Conservation (phyloP, 306 rosid genomes). For the Senna siamea region DNA sequence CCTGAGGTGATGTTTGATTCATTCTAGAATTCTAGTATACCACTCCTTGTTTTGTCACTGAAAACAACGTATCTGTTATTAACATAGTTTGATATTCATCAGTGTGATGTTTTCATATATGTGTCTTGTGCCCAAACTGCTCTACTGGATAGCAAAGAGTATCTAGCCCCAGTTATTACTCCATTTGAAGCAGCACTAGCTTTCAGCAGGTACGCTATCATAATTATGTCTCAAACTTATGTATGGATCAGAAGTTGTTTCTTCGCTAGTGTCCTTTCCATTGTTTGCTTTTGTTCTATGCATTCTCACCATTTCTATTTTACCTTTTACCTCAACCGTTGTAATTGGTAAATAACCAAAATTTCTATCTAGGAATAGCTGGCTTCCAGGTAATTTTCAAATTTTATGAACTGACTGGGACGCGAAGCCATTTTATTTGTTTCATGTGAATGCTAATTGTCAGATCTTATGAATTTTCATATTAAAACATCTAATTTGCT, state of each 20-base stretch:
- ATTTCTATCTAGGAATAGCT: conserved; percentile 21
- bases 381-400: conserved; percentile 19
- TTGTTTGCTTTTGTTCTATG: conserved; percentile 6
- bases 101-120: conserved; percentile 86
- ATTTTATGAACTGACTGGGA: not conserved
- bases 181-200: conserved; percentile 92
- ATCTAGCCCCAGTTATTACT: conserved; percentile 90
- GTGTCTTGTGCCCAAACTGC: conserved; percentile 96
- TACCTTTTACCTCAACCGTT: not conserved
- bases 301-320: conserved; percentile 14
- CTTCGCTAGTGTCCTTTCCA: not conserved
- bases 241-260: not conserved
- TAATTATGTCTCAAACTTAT: not conserved
- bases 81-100: conserved; percentile 38
- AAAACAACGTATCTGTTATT: conserved; percentile 22
- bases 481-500: not conserved
- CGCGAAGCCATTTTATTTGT: not conserved
- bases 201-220: conserved; percentile 70
- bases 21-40: not conserved
- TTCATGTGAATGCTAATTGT: conserved; percentile 14
- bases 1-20: conserved; percentile 71
- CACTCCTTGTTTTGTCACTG: conserved; percentile 15
- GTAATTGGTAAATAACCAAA: not conserved
- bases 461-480: not conserved
- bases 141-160: conserved; percentile 92